A percentile compares a stretch with the other conserved stretches of the same genome.
phyloP scores from a whole-genome alignment of 192 early-diverging fungal genomes.

The Backusella circina region DNA sequence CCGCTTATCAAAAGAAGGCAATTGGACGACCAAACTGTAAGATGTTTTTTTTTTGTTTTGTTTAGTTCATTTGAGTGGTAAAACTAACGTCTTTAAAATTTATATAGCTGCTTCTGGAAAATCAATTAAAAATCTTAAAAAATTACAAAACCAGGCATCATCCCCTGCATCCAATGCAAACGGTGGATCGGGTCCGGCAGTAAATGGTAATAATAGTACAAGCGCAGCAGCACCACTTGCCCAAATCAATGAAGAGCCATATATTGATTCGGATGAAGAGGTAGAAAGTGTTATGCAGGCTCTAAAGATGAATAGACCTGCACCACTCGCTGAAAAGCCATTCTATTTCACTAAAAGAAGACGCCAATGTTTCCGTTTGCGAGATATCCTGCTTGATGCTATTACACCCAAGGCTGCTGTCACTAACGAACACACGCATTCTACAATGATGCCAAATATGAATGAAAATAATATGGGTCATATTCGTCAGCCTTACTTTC shows the following conservation, averaged over 20 bases:
- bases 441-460: neutral
- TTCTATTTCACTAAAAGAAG: slow-evolving; percentile 51
- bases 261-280: slow-evolving; percentile 70
- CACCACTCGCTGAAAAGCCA: slow-evolving; percentile 54
- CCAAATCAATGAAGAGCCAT: slow-evolving; percentile 37
- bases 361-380: slow-evolving; percentile 56
- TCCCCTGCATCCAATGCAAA: neutral
- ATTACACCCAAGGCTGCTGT: slow-evolving; percentile 36
- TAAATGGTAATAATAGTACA: neutral
- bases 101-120: slow-evolving; percentile 2
- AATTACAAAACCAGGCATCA: slow-evolving; percentile 1
- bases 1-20: slow-evolving; percentile 75
- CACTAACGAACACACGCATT: neutral
- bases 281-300: slow-evolving; percentile 64
- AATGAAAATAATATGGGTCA: neutral
- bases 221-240: neutral
- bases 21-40: slow-evolving; percentile 57
- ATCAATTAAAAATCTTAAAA: slow-evolving; percentile 6
- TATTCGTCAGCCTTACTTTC: neutral
- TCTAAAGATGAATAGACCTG: slow-evolving; percentile 56
- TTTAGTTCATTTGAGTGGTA: neutral
- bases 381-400: slow-evolving; percentile 65
- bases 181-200: neutral
- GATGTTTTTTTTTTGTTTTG: neutral
- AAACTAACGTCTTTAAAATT: neutral